A percentile compares a stretch with the other conserved stretches of the same genome.
phyloP scores from a whole-genome alignment of 2,329 filamentous ascomycete genomes.

The Trichoderma hamatum region DNA sequence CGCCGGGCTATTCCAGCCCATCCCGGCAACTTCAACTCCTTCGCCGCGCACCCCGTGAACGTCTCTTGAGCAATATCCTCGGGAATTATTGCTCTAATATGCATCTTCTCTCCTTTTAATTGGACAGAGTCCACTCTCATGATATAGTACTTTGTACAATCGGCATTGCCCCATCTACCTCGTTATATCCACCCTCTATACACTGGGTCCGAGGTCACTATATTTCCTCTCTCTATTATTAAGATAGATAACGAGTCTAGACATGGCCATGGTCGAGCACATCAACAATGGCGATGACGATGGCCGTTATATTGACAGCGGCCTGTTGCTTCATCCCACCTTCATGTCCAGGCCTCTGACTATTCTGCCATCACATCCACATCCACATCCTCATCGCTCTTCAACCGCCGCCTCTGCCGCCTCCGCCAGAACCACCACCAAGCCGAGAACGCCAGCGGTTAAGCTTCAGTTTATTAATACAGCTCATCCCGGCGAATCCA shows the following conservation, averaged over 20 bases:
- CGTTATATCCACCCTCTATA: not conserved
- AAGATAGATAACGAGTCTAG: not conserved
- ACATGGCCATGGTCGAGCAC: not conserved
- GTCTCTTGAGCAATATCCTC: not conserved
- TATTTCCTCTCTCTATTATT: not conserved
- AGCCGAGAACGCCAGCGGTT: not conserved
- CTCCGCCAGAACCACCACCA: not conserved
- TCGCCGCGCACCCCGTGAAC: not conserved
- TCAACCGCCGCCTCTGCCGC: not conserved
- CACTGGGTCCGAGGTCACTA: not conserved
- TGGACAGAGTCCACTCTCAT: not conserved
- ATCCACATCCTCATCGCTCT: not conserved
- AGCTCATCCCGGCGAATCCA: conserved; percentile 9
- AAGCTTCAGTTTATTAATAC: conserved; percentile 25
- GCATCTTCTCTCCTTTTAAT: not conserved
- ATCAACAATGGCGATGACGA: not conserved
- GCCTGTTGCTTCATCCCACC: not conserved
- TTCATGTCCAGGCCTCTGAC: not conserved
- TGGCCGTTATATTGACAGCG: not conserved
- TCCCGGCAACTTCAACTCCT: conserved; percentile 10
- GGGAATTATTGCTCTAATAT: not conserved
- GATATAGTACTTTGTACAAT: not conserved
- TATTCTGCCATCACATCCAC: not conserved
- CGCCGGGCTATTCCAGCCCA: not conserved
- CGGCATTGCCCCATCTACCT: not conserved